These are phyloP conservation scores for Elsinoe batatas DNA, from an alignment of 2,329 filamentous ascomycete genomes.

Conservation along the genomic window DNA sequence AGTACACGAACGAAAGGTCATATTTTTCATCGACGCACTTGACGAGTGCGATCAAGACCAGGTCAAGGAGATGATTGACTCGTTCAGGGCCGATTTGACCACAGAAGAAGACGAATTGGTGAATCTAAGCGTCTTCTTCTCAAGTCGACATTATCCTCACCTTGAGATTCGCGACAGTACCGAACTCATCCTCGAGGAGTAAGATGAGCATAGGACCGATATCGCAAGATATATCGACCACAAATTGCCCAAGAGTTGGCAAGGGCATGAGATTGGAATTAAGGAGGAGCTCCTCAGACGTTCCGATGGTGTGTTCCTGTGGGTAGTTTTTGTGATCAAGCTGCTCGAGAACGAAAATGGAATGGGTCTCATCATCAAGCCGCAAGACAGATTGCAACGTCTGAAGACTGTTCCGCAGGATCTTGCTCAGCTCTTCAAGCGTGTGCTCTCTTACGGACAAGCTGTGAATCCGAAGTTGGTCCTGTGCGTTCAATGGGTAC, in stretches of 20 bases:
- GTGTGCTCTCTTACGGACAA: slow-evolving; percentile 32
- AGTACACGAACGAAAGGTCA: slow-evolving; percentile 22
- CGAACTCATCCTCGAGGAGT: slow-evolving; percentile 27
- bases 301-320: slow-evolving; percentile 37
- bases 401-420: slow-evolving; percentile 32
- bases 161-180: slow-evolving; percentile 27
- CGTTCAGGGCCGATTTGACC: slow-evolving; percentile 24
- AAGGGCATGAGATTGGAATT: slow-evolving; percentile 20
- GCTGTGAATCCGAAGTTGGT: slow-evolving; percentile 22
- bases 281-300: slow-evolving; percentile 27
- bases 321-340: slow-evolving; percentile 36
- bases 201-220: slow-evolving; percentile 27
- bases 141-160: slow-evolving; percentile 37
- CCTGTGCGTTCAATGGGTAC: slow-evolving; percentile 45
- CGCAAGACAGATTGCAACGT: slow-evolving; percentile 21
- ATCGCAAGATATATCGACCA: slow-evolving; percentile 27
- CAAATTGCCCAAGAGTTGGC: slow-evolving; percentile 22
- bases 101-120: slow-evolving; percentile 19
- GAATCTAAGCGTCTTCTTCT: slow-evolving; percentile 29
- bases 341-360: slow-evolving; percentile 37
- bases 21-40: slow-evolving; percentile 37
- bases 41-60: slow-evolving; percentile 36
- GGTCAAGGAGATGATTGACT: slow-evolving; percentile 26
- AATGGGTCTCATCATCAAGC: slow-evolving; percentile 21
- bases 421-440: slow-evolving; percentile 41